These are phyloP conservation scores for Aspergillus puulaauensis DNA, from an alignment of 2,329 filamentous ascomycete species.

Conservation along the genomic window DNA sequence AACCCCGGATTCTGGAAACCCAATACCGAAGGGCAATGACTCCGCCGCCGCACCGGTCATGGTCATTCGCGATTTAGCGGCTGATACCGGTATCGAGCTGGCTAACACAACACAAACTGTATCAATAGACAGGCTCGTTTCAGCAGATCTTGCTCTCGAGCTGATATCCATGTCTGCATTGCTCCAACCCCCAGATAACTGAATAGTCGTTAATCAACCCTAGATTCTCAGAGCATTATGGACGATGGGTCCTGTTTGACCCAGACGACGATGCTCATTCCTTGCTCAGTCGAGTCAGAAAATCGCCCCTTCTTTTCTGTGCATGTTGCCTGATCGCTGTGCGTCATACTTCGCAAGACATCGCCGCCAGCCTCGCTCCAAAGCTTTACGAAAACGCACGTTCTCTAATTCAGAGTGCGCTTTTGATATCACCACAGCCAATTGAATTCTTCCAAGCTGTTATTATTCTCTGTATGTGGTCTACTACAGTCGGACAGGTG, in stretches of 20 bases:
- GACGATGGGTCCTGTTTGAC: slow-evolving; percentile 43
- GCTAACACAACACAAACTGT: background rate
- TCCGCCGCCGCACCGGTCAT: slow-evolving; percentile 5
- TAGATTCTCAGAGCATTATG: slow-evolving; percentile 43
- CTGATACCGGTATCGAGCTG: slow-evolving; percentile 3
- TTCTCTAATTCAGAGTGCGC: slow-evolving; percentile 21
- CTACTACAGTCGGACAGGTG: slow-evolving; percentile 46
- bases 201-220: background rate
- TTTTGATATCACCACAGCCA: slow-evolving; percentile 41
- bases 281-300: slow-evolving; percentile 34
- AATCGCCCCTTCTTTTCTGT: slow-evolving; percentile 40
- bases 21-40: background rate
- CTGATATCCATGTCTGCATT: slow-evolving; percentile 3
- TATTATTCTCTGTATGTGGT: slow-evolving; percentile 47
- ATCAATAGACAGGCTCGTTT: background rate
- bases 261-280: slow-evolving; percentile 23
- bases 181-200: background rate
- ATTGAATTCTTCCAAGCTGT: slow-evolving; percentile 47
- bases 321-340: slow-evolving; percentile 44
- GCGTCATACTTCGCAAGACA: slow-evolving; percentile 41
- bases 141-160: background rate
- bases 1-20: background rate
- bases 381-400: slow-evolving; percentile 38
- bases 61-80: slow-evolving; percentile 6
- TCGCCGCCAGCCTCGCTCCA: slow-evolving; percentile 38